Percentiles rank a stretch among this genome's conserved stretches.
Evolutionary conservation across 768 basidiomycete genomes (phyloP).

Genomic region (Suillus lakei): DNA sequence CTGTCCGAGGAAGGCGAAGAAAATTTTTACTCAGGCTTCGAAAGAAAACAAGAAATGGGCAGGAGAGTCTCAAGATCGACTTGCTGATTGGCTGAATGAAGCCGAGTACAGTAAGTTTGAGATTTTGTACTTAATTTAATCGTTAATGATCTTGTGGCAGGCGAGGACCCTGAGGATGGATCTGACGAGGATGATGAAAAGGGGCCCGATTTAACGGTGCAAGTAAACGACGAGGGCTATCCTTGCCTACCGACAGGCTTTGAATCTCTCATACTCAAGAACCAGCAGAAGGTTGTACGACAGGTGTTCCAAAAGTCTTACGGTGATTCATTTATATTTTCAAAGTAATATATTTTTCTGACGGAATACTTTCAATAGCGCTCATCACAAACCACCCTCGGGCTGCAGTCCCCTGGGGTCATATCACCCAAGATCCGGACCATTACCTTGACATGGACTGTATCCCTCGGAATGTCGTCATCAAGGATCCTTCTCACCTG

Average conservation of each 20-base stretch:
- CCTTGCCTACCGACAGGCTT: not conserved
- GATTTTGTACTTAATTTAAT: not conserved
- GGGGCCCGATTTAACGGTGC: not conserved
- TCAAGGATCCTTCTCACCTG: no score
- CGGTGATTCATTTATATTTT: conserved; percentile 1
- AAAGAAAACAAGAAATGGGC: not conserved
- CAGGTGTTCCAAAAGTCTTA: conserved; percentile 6
- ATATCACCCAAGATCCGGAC: not conserved
- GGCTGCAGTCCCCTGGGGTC: not conserved
- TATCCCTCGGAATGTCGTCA: no score
- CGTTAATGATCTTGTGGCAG: not conserved
- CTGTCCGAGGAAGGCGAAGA: not conserved
- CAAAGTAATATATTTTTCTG: not conserved
- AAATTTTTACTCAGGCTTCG: not conserved
- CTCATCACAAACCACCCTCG: not conserved
- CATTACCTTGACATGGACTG: not conserved
- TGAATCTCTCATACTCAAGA: conserved; percentile 6
- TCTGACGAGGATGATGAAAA: not conserved
- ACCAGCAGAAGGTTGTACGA: not conserved
- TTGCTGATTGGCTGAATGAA: not conserved
- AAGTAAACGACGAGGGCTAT: not conserved
- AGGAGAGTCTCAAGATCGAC: not conserved
- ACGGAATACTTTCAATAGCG: not conserved
- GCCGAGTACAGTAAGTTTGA: not conserved
- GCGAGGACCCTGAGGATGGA: not conserved